These are phyloP conservation scores for Tarenaya hassleriana DNA, from an alignment of 345 rosid genomes.

Conservation along the genomic window DNA sequence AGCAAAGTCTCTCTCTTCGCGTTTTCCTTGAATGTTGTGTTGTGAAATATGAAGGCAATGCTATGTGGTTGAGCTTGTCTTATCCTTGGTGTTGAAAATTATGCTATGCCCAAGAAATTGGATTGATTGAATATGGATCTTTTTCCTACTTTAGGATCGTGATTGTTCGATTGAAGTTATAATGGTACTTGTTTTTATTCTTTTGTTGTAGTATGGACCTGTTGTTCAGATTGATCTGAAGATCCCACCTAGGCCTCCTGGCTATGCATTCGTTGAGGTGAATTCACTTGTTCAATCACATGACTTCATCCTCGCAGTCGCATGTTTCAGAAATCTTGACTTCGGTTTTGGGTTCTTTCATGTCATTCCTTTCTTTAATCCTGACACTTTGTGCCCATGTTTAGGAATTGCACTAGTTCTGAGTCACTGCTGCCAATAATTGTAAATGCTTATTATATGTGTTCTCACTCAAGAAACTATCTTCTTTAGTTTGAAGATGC, in stretches of 20 bases:
- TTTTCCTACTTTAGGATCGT: not conserved
- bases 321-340: conserved; percentile 4
- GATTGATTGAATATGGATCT: not conserved
- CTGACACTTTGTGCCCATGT: not conserved
- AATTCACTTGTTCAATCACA: conserved; percentile 3
- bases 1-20: too few species aligned
- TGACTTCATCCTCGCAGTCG: too few species aligned
- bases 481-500: conserved; percentile 72
- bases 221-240: conserved; percentile 84
- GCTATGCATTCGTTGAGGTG: conserved; percentile 98
- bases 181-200: not conserved
- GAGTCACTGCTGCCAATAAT: conserved; percentile 67
- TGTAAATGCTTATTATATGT: conserved; percentile 39
- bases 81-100: too few species aligned
- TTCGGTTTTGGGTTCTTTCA: not conserved
- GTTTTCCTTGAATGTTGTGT: not conserved
- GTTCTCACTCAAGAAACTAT: not conserved
- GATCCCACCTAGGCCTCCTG: conserved; percentile 99
- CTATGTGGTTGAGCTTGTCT: not conserved
- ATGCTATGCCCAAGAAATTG: too few species aligned
- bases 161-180: not conserved
- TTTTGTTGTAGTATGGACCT: conserved; percentile 70
- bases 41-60: not conserved
- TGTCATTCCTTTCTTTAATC: not conserved
- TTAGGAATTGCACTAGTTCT: not conserved